Evolutionary conservation across 805 yeast genomes (phyloP).

Genomic region (Saccharomycopsis javanensis): DNA sequence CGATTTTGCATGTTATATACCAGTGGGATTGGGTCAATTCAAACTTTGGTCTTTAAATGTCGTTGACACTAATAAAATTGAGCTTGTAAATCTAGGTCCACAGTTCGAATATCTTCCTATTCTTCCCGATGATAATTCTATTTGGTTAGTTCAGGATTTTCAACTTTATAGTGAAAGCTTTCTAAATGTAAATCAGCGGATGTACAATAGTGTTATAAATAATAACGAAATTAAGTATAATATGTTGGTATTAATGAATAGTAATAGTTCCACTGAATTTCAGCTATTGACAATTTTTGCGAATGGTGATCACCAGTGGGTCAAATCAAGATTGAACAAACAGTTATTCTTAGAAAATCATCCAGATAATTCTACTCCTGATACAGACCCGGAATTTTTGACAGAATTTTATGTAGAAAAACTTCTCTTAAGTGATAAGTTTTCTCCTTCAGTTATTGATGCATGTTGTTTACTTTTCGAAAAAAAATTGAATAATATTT

Average conservation of each 20-base stretch:
- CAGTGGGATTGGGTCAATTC: slow-evolving; percentile 35
- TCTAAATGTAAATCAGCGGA: slow-evolving; percentile 1
- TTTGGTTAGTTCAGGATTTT: slow-evolving; percentile 43
- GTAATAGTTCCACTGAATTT: slow-evolving; percentile 45
- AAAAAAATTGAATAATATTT: slow-evolving; percentile 30
- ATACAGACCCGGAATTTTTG: slow-evolving; percentile 25
- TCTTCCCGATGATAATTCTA: slow-evolving; percentile 29
- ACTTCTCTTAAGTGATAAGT: slow-evolving; percentile 41
- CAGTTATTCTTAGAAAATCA: slow-evolving; percentile 24
- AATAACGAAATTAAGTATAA: slow-evolving; percentile 18
- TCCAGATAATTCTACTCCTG: slow-evolving; percentile 21
- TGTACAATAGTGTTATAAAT: slow-evolving; percentile 1
- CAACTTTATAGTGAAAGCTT: slow-evolving; percentile 22
- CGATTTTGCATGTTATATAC: slow-evolving; percentile 31
- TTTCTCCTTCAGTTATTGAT: slow-evolving; percentile 38
- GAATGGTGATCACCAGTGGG: slow-evolving; percentile 23
- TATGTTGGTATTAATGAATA: slow-evolving; percentile 49
- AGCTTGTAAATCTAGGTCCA: slow-evolving; percentile 24
- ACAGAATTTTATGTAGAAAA: slow-evolving; percentile 34
- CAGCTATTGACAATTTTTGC: slow-evolving; percentile 27
- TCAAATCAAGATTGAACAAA: slow-evolving; percentile 16
- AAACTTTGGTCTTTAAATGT: slow-evolving; percentile 30
- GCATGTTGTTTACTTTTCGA: slow-evolving; percentile 46
- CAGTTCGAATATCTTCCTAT: slow-evolving; percentile 24
- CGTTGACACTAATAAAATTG: slow-evolving; percentile 18